Evolutionary conservation across 2,329 filamentous ascomycete genomes (phyloP).

Genomic region (Lasiodiplodia sp.): DNA sequence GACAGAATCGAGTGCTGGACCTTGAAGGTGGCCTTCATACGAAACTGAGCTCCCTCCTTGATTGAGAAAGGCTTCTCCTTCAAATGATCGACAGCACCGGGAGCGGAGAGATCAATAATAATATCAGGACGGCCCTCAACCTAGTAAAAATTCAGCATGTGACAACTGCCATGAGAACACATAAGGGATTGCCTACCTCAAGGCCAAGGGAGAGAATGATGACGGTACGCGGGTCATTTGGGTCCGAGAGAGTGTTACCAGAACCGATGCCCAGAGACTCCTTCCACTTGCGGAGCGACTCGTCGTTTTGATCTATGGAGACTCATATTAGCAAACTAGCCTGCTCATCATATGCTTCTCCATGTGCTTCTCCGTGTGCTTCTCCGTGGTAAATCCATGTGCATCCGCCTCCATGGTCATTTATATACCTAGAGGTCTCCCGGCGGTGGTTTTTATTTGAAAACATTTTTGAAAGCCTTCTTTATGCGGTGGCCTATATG

Average conservation of each 20-base stretch:
- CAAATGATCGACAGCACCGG: constrained; percentile 76
- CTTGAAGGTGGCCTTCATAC: constrained; percentile 92
- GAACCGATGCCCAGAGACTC: constrained; percentile 86
- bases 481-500: too few species aligned
- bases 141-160: constrained; percentile 21
- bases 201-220: constrained; percentile 92
- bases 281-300: constrained; percentile 97
- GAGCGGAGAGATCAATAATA: constrained; percentile 81
- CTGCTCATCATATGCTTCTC: not conserved
- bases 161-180: not conserved
- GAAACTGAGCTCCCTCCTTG: constrained; percentile 93
- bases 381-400: too few species aligned
- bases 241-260: constrained; percentile 58
- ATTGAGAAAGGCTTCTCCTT: constrained; percentile 96
- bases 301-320: constrained; percentile 72
- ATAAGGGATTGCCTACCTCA: constrained; percentile 55
- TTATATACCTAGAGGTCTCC: too few species aligned
- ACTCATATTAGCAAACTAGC: not conserved
- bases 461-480: too few species aligned
- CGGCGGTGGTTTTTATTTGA: too few species aligned
- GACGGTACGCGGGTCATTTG: constrained; percentile 83
- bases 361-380: constrained; percentile 6
- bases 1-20: constrained; percentile 97
- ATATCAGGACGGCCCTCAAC: constrained; percentile 83
- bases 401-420: too few species aligned